Percentiles rank a stretch among this genome's conserved stretches.
Conservation (phyloP, 176 grass and related monocot genomes). For the Puccinellia tenuiflora region DNA sequence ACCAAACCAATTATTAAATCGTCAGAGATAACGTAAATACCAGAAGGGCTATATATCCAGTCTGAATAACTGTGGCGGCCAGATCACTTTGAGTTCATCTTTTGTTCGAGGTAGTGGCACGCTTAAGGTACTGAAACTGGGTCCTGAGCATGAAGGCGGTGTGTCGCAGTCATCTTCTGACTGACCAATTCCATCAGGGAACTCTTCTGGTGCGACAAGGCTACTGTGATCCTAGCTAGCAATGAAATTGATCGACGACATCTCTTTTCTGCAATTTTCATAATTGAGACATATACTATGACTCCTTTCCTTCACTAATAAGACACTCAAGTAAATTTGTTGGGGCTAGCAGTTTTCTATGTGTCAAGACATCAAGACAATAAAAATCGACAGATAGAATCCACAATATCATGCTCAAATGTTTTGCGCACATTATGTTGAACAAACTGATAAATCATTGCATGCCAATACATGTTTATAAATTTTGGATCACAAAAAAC, state of each 20-base stretch:
- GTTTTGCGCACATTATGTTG: too few species aligned
- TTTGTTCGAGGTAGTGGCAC: conserved; percentile 37
- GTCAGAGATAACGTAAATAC: conserved; percentile 31
- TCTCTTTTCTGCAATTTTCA: conserved; percentile 38
- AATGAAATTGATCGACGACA: conserved; percentile 1
- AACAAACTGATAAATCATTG: too few species aligned
- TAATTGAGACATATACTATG: too few species aligned
- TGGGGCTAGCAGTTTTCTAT: too few species aligned
- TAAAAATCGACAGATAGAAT: too few species aligned
- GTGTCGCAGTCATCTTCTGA: conserved; percentile 21
- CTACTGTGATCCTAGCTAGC: conserved; percentile 4
- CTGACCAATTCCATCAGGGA: conserved; percentile 30
- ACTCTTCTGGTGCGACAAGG: conserved; percentile 26
- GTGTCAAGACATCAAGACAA: too few species aligned
- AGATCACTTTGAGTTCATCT: conserved; percentile 40
- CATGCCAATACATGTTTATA: too few species aligned
- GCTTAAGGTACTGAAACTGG: conserved; percentile 26
- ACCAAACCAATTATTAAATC: neutral
- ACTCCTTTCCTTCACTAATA: too few species aligned
- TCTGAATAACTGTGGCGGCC: conserved; percentile 82
- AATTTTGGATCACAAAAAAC: too few species aligned
- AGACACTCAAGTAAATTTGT: too few species aligned
- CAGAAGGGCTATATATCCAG: conserved; percentile 73
- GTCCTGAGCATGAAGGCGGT: conserved; percentile 27
- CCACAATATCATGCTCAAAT: too few species aligned